Evolutionary conservation across 2,329 filamentous ascomycete species (phyloP), one percentile per base, ranked within the genome.

Genomic region (Colletotrichum orchidophilum): DNA sequence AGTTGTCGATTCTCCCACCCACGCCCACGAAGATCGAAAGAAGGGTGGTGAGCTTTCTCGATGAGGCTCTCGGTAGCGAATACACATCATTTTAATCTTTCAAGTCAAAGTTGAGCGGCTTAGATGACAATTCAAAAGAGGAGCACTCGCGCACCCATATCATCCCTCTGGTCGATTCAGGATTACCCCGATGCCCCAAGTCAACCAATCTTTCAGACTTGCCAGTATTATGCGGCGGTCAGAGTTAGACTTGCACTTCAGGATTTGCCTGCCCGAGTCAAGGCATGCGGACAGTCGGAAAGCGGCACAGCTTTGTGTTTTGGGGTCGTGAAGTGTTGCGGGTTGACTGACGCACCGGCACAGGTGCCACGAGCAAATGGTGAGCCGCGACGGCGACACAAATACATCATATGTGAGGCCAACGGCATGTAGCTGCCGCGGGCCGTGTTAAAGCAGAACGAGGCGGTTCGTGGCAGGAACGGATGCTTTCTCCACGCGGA

Each of bases 311-410:
- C 24, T 58, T n/a, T n/a, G 33, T 29, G 49, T 59, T 15, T 61
- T 31, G 21, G 27, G 52, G 42, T 31, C 15, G 31, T 21, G 21
- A 71, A 42, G 46, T 27, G 53, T 31, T 53, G 58, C 64, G 53
- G 21, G 24, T 68, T 71, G 46, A 69, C 31, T 39, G 59, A 59
- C 53, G 52, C 57, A 69, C 33, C 46, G 27, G 58, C 69, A 60
- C 46, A 27, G 55, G 69, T 53, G 64, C 69, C 58, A 33, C 64
- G 63, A 46, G 67, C 68, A 68, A 42, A 71, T 63, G 33, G 42
- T 27, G 42, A 8, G 29, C 8, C 24, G 68, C 31, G 58, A 31
- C 46, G 13, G 59, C 46, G 27, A 58, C 57, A 62, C 39, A 27
- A 18, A 46, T 6, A 46, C 39, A n/a, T n/a, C 39, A 15, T 15